phyloP scores from a whole-genome alignment of 495 filamentous ascomycete species.

The Aspergillus bertholletiae region DNA sequence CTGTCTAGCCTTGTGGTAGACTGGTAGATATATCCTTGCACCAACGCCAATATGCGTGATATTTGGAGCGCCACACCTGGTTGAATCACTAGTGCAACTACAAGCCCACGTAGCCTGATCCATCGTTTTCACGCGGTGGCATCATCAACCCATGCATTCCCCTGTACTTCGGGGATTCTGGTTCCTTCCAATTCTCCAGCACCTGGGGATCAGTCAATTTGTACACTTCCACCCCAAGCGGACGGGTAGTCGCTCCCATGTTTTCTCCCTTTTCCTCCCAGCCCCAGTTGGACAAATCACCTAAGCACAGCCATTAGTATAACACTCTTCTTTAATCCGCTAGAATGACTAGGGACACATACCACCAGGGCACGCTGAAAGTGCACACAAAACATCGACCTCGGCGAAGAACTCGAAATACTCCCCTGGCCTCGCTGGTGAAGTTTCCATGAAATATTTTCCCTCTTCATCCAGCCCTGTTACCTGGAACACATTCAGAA shows the following conservation, averaged over 20 bases:
- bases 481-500: constrained; percentile 79
- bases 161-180: constrained; percentile 54
- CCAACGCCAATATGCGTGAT: background rate
- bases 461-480: constrained; percentile 69
- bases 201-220: constrained; percentile 49
- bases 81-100: constrained; percentile 3
- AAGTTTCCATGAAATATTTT: constrained; percentile 74
- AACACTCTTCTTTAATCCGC: background rate
- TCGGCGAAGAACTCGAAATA: constrained; percentile 78
- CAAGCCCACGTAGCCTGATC: constrained; percentile 26
- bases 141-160: constrained; percentile 65
- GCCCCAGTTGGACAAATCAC: constrained; percentile 72
- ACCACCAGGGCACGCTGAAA: constrained; percentile 60
- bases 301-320: constrained; percentile 37
- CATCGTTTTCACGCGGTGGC: constrained; percentile 30
- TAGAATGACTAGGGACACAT: constrained; percentile 13
- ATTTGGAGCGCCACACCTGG: background rate
- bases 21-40: background rate
- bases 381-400: constrained; percentile 67
- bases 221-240: constrained; percentile 68
- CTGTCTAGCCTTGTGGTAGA: background rate
- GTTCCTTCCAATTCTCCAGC: constrained; percentile 57
- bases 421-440: constrained; percentile 61
- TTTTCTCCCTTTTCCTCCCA: constrained; percentile 63
- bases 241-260: constrained; percentile 72